phyloP scores from a whole-genome alignment of 2,329 filamentous ascomycete genomes.

The Calonectria pseudoturangicola region DNA sequence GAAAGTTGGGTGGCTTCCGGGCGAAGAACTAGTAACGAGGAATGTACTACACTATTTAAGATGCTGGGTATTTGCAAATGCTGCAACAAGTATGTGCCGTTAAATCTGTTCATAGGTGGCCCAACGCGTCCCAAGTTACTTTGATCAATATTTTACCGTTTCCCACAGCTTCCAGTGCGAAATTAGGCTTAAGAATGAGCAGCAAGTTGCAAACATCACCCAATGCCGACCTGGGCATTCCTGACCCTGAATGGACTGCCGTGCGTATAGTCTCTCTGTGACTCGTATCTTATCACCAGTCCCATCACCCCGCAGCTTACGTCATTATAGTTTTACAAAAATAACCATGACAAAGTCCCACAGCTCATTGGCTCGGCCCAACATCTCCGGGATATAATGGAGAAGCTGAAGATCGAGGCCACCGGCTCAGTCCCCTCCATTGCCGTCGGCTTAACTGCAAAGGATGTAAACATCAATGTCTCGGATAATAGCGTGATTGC shows the following conservation, averaged over 20 bases:
- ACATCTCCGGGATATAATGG: conserved; percentile 25
- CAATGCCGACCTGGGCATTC: conserved; percentile 5
- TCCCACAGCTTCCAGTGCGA: too few relatives aligned
- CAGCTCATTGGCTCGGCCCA: conserved; percentile 13
- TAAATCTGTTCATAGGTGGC: too few relatives aligned
- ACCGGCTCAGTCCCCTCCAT: conserved; percentile 5
- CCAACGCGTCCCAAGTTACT: too few relatives aligned
- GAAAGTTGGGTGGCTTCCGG: too few relatives aligned
- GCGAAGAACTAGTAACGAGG: too few relatives aligned
- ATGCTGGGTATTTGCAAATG: too few relatives aligned
- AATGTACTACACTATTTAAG: too few relatives aligned
- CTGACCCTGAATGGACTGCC: conserved; percentile 18
- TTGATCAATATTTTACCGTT: too few relatives aligned
- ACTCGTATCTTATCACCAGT: too few relatives aligned
- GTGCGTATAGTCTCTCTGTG: background rate
- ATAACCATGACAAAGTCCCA: background rate
- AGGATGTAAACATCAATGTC: conserved; percentile 11
- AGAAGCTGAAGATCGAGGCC: conserved; percentile 15
- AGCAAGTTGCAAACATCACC: background rate
- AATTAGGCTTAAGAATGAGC: too few relatives aligned
- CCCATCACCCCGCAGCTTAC: background rate
- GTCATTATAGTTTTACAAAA: conserved; percentile 4
- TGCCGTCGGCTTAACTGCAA: background rate
- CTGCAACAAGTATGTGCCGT: too few relatives aligned
- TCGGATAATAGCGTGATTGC: background rate